Evolutionary conservation across 1,139 yeast species (phyloP).

Genomic region (Yamadazyma songkhlaensis): DNA sequence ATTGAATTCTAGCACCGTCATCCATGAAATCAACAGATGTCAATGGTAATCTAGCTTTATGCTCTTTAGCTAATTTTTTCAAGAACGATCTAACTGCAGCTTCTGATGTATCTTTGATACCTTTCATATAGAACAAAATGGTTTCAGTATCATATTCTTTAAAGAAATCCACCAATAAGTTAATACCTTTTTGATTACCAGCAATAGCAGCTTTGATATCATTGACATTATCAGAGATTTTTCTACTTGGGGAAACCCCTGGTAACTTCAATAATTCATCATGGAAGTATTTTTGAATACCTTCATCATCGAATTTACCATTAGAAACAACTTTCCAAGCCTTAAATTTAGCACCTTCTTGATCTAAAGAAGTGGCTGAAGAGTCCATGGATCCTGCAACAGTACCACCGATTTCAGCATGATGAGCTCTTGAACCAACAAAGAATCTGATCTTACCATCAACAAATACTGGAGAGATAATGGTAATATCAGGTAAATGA

Average conservation of each 20-base stretch:
- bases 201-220: slow-evolving; percentile 69
- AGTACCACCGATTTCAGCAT: slow-evolving; percentile 67
- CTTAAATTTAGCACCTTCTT: slow-evolving; percentile 62
- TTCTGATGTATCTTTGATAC: slow-evolving; percentile 61
- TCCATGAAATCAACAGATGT: slow-evolving; percentile 56
- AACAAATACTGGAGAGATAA: slow-evolving; percentile 20
- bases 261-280: slow-evolving; percentile 53
- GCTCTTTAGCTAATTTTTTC: slow-evolving; percentile 27
- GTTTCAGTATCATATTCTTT: slow-evolving; percentile 48
- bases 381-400: slow-evolving; percentile 70
- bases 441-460: slow-evolving; percentile 48
- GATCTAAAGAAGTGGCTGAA: slow-evolving; percentile 54
- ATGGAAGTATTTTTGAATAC: slow-evolving; percentile 43
- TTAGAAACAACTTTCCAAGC: slow-evolving; percentile 54
- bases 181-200: slow-evolving; percentile 63
- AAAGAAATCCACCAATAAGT: slow-evolving; percentile 45
- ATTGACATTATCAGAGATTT: slow-evolving; percentile 56
- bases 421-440: slow-evolving; percentile 67
- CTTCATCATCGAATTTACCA: slow-evolving; percentile 55
- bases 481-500: slow-evolving; percentile 21
- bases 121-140: slow-evolving; percentile 58
- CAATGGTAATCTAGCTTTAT: slow-evolving; percentile 30
- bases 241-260: slow-evolving; percentile 61
- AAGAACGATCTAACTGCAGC: slow-evolving; percentile 49
- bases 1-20: slow-evolving; percentile 55